Conservation (phyloP, 2,329 filamentous ascomycete genomes). For the Phaeomoniella chlamydospora region DNA sequence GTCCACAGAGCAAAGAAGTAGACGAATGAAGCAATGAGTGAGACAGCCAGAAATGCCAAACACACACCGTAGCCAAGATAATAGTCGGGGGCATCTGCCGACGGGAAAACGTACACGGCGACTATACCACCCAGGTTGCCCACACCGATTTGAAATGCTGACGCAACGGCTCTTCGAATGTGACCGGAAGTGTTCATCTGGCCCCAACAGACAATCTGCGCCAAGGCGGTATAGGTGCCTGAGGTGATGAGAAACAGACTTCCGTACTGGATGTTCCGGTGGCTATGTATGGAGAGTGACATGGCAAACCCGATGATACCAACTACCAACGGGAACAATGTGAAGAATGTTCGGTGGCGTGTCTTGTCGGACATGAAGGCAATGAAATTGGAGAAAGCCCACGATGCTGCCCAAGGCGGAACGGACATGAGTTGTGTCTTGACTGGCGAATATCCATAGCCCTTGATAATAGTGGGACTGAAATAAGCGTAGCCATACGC, state of each 20-base stretch:
- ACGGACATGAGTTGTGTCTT: constrained; percentile 40
- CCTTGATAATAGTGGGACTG: constrained; percentile 54
- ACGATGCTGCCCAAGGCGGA: constrained; percentile 24
- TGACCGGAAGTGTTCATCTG: constrained; percentile 40
- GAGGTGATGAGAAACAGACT: constrained; percentile 13
- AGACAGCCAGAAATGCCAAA: constrained; percentile 12
- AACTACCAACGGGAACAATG: constrained; percentile 14
- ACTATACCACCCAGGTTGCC: constrained; percentile 38
- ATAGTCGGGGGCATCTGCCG: constrained; percentile 15
- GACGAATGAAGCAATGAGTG: constrained; percentile 14
- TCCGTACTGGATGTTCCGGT: constrained; percentile 13
- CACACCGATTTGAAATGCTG: constrained; percentile 34
- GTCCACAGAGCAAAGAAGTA: constrained; percentile 22
- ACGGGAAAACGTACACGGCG: constrained; percentile 33
- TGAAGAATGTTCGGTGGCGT: constrained; percentile 16
- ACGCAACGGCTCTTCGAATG: constrained; percentile 31
- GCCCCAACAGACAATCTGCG: constrained; percentile 32
- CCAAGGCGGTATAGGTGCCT: constrained; percentile 12
- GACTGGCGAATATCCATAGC: constrained; percentile 47
- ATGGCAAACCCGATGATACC: constrained; percentile 16
- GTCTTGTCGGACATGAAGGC: constrained; percentile 14
- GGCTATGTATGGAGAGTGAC: constrained; percentile 12
- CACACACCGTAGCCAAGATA: constrained; percentile 13
- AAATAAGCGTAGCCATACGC: constrained; percentile 54
- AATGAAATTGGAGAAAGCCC: constrained; percentile 16